phyloP scores from a whole-genome alignment of 1,139 yeast genomes.

The Fermentozyma sake region DNA sequence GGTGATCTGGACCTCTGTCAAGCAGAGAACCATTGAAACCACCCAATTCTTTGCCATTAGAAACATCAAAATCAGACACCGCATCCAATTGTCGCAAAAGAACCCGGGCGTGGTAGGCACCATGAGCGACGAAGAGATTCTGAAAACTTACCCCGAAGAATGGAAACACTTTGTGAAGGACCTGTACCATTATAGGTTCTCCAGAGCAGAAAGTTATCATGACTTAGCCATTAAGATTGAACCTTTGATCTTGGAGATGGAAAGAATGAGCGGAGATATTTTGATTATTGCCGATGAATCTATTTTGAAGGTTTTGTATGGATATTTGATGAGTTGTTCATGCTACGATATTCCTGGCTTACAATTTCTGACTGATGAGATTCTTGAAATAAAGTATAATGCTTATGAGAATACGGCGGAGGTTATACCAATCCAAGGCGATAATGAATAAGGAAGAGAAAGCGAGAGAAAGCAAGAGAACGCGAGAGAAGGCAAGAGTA shows the following conservation, averaged over 20 bases:
- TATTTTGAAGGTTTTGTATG: conserved; percentile 81
- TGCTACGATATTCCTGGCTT: conserved; percentile 80
- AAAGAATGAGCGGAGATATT: conserved; percentile 82
- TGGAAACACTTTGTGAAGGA: conserved; percentile 62
- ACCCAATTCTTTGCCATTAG: conserved; percentile 61
- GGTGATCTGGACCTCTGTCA: conserved; percentile 89
- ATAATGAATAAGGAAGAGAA: too few species aligned
- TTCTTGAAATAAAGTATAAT: conserved; percentile 82
- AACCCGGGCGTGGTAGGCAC: conserved; percentile 89
- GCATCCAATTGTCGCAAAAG: conserved; percentile 80
- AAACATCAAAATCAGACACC: conserved; percentile 56
- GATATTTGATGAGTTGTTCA: conserved; percentile 89
- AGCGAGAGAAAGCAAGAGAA: too few species aligned
- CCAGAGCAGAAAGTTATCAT: conserved; percentile 92
- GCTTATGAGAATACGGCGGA: conserved; percentile 79
- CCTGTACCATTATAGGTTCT: conserved; percentile 89
- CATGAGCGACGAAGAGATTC: conserved; percentile 56
- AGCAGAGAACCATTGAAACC: conserved; percentile 77
- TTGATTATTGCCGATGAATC: conserved; percentile 92
- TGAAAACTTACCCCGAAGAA: conserved; percentile 61
- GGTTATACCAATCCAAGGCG: conserved; percentile 30
- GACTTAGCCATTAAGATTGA: conserved; percentile 93
- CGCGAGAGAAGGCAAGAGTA: too few species aligned
- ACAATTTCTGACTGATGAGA: conserved; percentile 72
- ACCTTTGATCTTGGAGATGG: conserved; percentile 89